Evolutionary conservation across 179 eudicot species (phyloP), one percentile per base, ranked within the genome.

Genomic region (Silene vulgaris): DNA sequence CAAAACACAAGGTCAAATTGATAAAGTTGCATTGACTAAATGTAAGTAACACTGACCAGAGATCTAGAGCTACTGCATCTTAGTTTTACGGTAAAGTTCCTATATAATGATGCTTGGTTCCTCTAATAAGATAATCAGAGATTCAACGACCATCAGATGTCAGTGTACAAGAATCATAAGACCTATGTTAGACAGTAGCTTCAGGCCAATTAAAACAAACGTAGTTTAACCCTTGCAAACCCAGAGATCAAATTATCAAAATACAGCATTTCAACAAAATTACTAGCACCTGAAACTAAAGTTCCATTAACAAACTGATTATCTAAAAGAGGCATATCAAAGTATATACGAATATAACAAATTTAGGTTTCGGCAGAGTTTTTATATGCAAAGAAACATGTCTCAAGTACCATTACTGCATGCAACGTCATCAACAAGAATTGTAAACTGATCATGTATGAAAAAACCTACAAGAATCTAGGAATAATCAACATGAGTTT

Each of bases 401-500:
- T 35, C 11, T 30, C 43, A 1, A 65, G 14, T 28, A 12, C 48
- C 52, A 66, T 32, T 28, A n/a, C 28, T 8, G 28, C 65, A 60
- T 19, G 21, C 28, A 60, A 60, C 65, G 21, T 1, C 23, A 20
- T 19, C 54, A 30, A 37, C 8, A 19, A 37, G 21, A 17, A 6
- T 13, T 70, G 14, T 14, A 28, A 37, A 52, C 45, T 35, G 30
- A 66, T 40, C 60, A 48, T 54, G 20, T 35, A 63, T 2, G 32
- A 63, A 40, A 75, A 21, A 71, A 35, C 62, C 57, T 62, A 29
- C 40, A 32, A 59, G 43, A 32, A 30, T 19, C 13, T 16, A 72
- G 2, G 29, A 76, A 74, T 17, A 20, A 3, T 32, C 61, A 28
- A 60, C 50, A 62, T 28, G 4, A 65, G 48, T 54, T 72, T 29